Percentiles rank a stretch among this genome's conserved stretches.
phyloP scores from a whole-genome alignment of 768 basidiomycete genomes.

The Kwoniella shandongensis region DNA sequence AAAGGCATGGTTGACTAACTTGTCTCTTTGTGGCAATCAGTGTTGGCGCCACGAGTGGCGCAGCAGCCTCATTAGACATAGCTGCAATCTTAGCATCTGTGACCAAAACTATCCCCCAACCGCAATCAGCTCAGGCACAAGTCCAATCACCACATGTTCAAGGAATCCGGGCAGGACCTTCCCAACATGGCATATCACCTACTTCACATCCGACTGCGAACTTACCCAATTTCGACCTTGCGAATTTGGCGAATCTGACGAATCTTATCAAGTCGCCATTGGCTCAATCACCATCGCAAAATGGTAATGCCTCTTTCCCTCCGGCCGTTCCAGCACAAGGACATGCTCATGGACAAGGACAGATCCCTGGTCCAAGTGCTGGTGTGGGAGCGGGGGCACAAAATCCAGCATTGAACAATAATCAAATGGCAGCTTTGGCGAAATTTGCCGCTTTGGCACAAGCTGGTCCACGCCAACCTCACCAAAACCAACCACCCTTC shows the following conservation, averaged over 20 bases:
- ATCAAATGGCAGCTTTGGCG: conserved; percentile 15
- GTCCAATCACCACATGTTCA: neutral
- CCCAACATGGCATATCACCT: no score
- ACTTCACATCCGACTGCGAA: no score
- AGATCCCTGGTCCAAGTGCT: conserved; percentile 1
- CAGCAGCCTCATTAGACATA: conserved; percentile 23
- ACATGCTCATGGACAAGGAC: neutral
- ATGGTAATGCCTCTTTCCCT: conserved; percentile 10
- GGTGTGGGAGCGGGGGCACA: no score
- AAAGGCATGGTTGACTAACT: neutral
- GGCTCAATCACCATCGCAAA: conserved; percentile 5
- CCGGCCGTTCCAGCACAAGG: neutral
- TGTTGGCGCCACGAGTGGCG: conserved; percentile 1
- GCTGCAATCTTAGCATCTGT: conserved; percentile 37
- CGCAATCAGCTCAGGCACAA: conserved; percentile 1
- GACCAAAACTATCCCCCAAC: conserved; percentile 16
- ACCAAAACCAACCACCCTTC: neutral
- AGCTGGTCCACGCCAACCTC: conserved; percentile 11
- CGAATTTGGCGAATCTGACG: conserved; percentile 26
- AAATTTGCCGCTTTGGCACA: conserved; percentile 24
- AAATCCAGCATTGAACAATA: conserved; percentile 9
- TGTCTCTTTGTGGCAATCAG: neutral
- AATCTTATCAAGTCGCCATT: conserved; percentile 3
- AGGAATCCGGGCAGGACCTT: no score
- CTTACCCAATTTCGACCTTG: conserved; percentile 1